Evolutionary conservation across 129 eudicot species (phyloP).

Genomic region (Sambucus nigra): DNA sequence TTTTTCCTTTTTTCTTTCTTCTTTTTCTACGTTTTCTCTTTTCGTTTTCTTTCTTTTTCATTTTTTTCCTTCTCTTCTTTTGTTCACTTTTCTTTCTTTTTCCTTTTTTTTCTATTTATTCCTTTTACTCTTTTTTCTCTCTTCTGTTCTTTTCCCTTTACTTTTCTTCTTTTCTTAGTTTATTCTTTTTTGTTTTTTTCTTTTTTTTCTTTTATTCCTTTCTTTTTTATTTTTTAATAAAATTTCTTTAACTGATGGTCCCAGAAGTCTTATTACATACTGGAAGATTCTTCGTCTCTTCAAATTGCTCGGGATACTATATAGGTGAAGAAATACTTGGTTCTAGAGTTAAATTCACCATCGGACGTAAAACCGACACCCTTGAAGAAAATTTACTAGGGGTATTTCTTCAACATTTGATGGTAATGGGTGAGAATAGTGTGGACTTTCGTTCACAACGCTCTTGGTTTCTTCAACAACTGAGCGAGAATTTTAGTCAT

Average conservation of each 20-base stretch:
- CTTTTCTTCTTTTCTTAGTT: no score
- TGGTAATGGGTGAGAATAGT: constrained; percentile 42
- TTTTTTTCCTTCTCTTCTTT: no score
- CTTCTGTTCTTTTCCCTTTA: no score
- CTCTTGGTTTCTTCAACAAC: constrained; percentile 95
- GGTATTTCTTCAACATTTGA: constrained; percentile 51
- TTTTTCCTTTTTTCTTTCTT: no score
- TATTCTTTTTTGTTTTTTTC: no score
- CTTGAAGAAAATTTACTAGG: constrained; percentile 74
- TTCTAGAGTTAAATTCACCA: constrained; percentile 55
- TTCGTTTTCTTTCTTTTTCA: no score
- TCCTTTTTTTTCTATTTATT: no score
- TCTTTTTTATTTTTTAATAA: no score
- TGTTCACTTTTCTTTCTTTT: no score
- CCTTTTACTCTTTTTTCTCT: no score
- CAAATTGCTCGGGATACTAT: constrained; percentile 35
- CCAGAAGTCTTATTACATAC: constrained; percentile 28
- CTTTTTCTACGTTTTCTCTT: no score
- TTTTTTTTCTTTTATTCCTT: no score
- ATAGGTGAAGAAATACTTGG: constrained; percentile 72
- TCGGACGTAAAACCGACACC: constrained; percentile 62
- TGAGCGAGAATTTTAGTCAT: constrained; percentile 58
- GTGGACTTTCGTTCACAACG: constrained; percentile 46
- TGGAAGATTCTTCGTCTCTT: constrained; percentile 32
- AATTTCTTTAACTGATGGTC: constrained; percentile 22